Evolutionary conservation across 2,329 filamentous ascomycete genomes (phyloP).

Genomic region (Penicillium sp.): DNA sequence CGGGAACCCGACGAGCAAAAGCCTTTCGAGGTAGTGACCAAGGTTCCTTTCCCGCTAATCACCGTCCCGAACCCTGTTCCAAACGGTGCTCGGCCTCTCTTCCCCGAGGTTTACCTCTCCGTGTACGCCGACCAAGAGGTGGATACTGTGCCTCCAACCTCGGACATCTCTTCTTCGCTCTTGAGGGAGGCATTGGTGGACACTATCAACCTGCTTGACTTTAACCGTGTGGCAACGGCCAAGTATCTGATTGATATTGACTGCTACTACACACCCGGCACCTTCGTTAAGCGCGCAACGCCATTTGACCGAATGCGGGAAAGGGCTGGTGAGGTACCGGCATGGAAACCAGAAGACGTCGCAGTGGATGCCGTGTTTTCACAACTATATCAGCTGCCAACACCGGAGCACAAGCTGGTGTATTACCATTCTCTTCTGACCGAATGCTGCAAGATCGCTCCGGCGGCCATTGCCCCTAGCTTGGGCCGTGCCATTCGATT

Average conservation of each 20-base stretch:
- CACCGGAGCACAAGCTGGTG: conserved; percentile 84
- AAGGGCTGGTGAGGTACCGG: conserved; percentile 58
- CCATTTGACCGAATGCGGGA: conserved; percentile 82
- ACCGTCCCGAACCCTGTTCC: conserved; percentile 69
- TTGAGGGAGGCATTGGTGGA: conserved; percentile 82
- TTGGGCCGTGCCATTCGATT: conserved; percentile 88
- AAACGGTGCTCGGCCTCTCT: conserved; percentile 68
- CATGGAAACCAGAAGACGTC: conserved; percentile 97
- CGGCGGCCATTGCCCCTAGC: conserved; percentile 91
- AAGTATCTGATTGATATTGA: conserved; percentile 90
- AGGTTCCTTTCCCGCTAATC: conserved; percentile 73
- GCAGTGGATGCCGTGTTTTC: conserved; percentile 97
- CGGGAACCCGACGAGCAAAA: conserved; percentile 48
- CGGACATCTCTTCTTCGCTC: conserved; percentile 71
- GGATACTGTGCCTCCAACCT: conserved; percentile 75
- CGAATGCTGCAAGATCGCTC: conserved; percentile 91
- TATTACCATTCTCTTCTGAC: conserved; percentile 96
- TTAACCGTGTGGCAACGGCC: conserved; percentile 81
- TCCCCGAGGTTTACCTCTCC: conserved; percentile 90
- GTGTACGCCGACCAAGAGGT: conserved; percentile 84
- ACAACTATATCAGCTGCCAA: conserved; percentile 82
- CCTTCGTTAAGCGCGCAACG: conserved; percentile 89
- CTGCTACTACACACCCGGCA: conserved; percentile 83
- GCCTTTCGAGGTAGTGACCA: conserved; percentile 56
- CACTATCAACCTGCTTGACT: conserved; percentile 89